Evolutionary conservation across 1,284 basidiomycete genomes (phyloP).

Genomic region (Anthracocystis panici-leucophaei): DNA sequence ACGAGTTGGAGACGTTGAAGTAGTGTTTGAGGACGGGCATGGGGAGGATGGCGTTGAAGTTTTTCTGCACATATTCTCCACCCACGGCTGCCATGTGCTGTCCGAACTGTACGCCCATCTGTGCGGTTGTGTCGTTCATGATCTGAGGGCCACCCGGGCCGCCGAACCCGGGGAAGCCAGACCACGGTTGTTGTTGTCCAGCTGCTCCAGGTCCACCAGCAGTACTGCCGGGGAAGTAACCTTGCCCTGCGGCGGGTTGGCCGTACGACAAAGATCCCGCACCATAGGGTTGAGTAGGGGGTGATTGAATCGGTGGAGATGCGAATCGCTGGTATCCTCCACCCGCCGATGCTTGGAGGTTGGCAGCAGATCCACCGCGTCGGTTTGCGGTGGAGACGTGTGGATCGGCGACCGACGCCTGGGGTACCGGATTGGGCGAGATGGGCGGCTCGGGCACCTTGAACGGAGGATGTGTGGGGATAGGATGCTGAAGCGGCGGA

Average conservation of each 20-base stretch:
- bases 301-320: constrained; percentile 46
- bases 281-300: constrained; percentile 20
- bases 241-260: constrained; percentile 14
- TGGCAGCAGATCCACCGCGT: constrained; percentile 33
- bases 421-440: constrained; percentile 45
- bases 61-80: constrained; percentile 94
- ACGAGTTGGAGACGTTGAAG: constrained; percentile 96
- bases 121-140: constrained; percentile 91
- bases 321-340: constrained; percentile 53
- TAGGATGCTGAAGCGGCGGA: constrained; percentile 67
- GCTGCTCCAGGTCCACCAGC: constrained; percentile 2
- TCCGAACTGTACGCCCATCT: constrained; percentile 96
- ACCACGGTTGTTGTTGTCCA: constrained; percentile 28
- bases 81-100: constrained; percentile 91
- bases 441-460: constrained; percentile 61
- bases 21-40: constrained; percentile 80
- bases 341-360: constrained; percentile 28
- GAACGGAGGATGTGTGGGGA: constrained; percentile 66
- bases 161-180: constrained; percentile 26
- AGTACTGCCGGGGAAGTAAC: constrained; percentile 25
- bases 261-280: constrained; percentile 12
- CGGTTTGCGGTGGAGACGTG: constrained; percentile 39
- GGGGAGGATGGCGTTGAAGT: constrained; percentile 71
- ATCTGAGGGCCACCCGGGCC: constrained; percentile 41
- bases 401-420: constrained; percentile 36